Base-by-base conservation (phyloP, 1,139 yeast species). In the Trichomonascaceae sp. region DNA sequence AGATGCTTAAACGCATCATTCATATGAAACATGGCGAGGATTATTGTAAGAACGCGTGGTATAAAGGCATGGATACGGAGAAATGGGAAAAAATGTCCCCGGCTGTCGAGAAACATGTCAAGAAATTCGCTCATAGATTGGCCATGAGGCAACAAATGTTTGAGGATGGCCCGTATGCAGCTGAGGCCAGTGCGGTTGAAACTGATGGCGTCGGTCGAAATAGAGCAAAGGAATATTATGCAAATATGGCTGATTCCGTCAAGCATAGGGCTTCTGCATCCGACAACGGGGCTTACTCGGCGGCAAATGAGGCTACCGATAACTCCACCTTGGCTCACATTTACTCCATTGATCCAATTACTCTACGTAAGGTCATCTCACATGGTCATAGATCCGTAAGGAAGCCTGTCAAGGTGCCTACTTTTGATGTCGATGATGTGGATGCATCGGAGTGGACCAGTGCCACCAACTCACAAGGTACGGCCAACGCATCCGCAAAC, bases 291-390 rank as follows among this genome's bases (percentile, higher is more conserved):
- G 24, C 24, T 4, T 22, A 22, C 6, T 3, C 32, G 32, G 5
- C 32, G 32, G 24, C 27, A 19, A 43, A 41, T 41, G 44, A 32
- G 30, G 27, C 24, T 15, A 43, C 24, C n/a, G 24, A 30, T 27
- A 27, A 13, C 24, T 22, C 27, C 9, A 18, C 9, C 17, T 17
- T 36, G 9, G 41, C 41, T 13, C 41, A 36, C 18, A 36, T 17
- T n/a, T 57, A 55, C 44, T 50, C 52, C 15, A 57, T 56, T 27
- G 60, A 57, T 38, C 55, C 54, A 6, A 56, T 57, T 13, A 57
- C 59, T 27, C 19, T 57, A 53, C 50, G 49, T 39, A 36, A 43
- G 19, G 45, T 32, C 15, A 22, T 43, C 4, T 17, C 30, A 22
- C 27, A 43, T 32, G 46, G 36, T n/a, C 45, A 43, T 15, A 38